Evolutionary conservation across 73 alveolate species (phyloP).

Genomic region (Halteria grandinella): DNA sequence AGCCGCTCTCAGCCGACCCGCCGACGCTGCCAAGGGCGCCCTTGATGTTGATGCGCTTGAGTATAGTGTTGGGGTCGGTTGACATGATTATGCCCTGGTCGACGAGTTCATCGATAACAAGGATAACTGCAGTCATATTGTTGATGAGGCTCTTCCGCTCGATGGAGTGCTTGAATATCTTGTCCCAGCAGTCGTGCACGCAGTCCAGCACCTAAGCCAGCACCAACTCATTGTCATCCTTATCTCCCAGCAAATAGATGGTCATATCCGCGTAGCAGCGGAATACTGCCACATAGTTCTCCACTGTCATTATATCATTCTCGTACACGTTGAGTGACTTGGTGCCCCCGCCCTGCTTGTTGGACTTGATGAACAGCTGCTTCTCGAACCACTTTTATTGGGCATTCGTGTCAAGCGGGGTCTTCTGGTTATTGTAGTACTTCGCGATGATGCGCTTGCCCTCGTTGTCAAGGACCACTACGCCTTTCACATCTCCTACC

Average conservation of each 20-base stretch:
- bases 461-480: constrained; percentile 65
- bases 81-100: constrained; percentile 67
- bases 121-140: constrained; percentile 72
- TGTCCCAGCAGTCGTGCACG: constrained; percentile 70
- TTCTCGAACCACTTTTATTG: constrained; percentile 33
- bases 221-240: constrained; percentile 65
- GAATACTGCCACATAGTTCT: constrained; percentile 55
- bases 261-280: constrained; percentile 64
- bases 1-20: constrained; percentile 11
- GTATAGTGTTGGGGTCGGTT: constrained; percentile 45
- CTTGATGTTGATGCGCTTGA: constrained; percentile 58
- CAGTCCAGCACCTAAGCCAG: constrained; percentile 61
- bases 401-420: constrained; percentile 10
- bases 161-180: constrained; percentile 46
- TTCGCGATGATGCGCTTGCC: constrained; percentile 67
- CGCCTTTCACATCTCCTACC: constrained; percentile 69
- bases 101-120: constrained; percentile 64
- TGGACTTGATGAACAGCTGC: constrained; percentile 43
- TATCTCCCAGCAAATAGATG: constrained; percentile 51
- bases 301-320: constrained; percentile 53
- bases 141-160: constrained; percentile 54
- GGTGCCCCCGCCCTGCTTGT: constrained; percentile 47
- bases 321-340: constrained; percentile 33
- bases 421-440: constrained; percentile 62
- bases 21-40: not conserved